Evolutionary conservation across 2,329 filamentous ascomycete genomes (phyloP), one percentile per base, ranked within the genome.

Genomic region (Penicillium nordicum): DNA sequence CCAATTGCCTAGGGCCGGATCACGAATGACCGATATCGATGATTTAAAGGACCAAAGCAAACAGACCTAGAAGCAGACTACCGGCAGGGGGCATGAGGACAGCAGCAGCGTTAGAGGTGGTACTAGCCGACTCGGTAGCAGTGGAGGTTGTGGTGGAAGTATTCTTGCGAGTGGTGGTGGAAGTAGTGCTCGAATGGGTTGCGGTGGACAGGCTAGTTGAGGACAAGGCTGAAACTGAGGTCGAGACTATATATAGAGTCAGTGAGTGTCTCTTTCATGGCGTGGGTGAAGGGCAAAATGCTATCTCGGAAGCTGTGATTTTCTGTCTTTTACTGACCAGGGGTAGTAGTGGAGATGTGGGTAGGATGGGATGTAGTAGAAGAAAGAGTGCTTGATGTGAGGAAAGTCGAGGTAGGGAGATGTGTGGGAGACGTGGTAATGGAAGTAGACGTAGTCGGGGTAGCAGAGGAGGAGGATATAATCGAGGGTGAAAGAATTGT

Each of bases 71-170:
- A 46, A 71, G 56, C 30, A 71, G 53, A 29, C 68, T 63, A n/a
- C 70, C 68, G 8, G 63, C 64, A n/a, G 69, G 66, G 16, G 67
- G 62, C 34, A 63, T 51, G n/a, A 71, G 50, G 7, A 62, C 32
- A 11, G 63, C 63, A 38, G 69, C 67, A 32, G 66, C 69, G 44
- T 65, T 70, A 23, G 63, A 60, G 36, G 68, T 63, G 1, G 57
- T 58, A 32, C 59, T 58, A 0, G 63, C 57, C 27, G 64, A 61
- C 32, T 60, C 60, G 21, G 67, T 66, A 14, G 66, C 53, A 14
- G 63, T 66, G 8, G 67, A 61, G 16, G 57, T 61, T 21, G 43
- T 55, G 21, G 60, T 63, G 32, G 57, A 55, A 16, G 53, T 58
- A 1, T 55, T 59, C 27, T 60, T 61, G 43, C 50, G 59, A 16